Evolutionary conservation across 164 flowering plant genomes (phyloP), one percentile per base, ranked within the genome.

Genomic region (Aristolochia californica): DNA sequence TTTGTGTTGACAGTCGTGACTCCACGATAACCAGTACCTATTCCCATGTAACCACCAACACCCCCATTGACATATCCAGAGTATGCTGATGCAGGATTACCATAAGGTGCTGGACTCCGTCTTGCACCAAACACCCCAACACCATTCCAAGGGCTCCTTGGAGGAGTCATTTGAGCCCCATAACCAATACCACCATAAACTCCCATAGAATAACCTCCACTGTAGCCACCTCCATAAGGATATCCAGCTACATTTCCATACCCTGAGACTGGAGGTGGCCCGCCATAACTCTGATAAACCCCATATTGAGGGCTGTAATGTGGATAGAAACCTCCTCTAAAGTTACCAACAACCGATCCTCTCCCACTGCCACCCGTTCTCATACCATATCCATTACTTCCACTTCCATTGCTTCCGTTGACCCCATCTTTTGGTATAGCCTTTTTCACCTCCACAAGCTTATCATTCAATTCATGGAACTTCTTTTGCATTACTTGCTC

Each of bases 381-480:
- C 24, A 49, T 26, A 27, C 30, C 23, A 43, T 25, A 44, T 16
- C 45, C 23, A 23, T 48, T 22, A 11, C 38, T 49, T 16, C 14
- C 40, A 26, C 17, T 57, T 9, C 60, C 44, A 20, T 20, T 58
- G 14, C 30, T 58, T 7, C 47, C 45, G 23, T 52, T 58, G 11
- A 26, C 59, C 26, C 54, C 59, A 55, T 55, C 82, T 68, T 83
- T 85, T 1, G 94, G 94, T 2, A 86, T 72, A 11, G 89, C 94
- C 68, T 69, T 75, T 73, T 86, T 86, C n/a, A 83, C 89, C 80
- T 86, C 94, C 63, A 83, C 94, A 5, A 43, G 54, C 72, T 76
- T 83, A 45, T 76, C 80, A 61, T 74, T 68, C 66, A 86, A 67
- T 53, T 80, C 78, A 49, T 86, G 83, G 24, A 81, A 85, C 22